These are phyloP conservation scores for Sporothrix globosa DNA, from an alignment of 2,329 filamentous ascomycete genomes.

Conservation along the genomic window DNA sequence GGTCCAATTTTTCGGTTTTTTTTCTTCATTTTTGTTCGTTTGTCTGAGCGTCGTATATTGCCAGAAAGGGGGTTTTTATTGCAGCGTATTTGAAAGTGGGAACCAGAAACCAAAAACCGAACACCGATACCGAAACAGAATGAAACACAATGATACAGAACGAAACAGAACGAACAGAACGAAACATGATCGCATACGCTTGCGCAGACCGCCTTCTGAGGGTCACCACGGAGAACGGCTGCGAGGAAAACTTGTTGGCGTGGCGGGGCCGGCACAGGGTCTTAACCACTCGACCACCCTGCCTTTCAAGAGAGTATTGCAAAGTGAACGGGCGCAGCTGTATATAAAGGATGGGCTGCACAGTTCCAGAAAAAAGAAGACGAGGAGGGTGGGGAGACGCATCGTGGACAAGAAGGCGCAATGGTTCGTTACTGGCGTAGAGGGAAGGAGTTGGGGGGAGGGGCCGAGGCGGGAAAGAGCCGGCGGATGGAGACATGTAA, in stretches of 20 bases:
- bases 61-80: neutral
- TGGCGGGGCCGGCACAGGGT: neutral
- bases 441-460: neutral
- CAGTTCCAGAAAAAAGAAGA: no score
- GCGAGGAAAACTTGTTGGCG: constrained; percentile 20
- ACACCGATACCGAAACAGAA: neutral
- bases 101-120: no score
- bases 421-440: neutral
- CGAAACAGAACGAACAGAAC: neutral
- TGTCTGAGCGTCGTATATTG: neutral
- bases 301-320: constrained; percentile 22
- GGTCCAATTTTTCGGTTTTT: no score
- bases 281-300: constrained; percentile 15
- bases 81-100: neutral
- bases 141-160: neutral
- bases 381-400: neutral
- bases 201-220: neutral
- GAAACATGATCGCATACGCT: neutral
- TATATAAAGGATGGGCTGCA: neutral
- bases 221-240: neutral
- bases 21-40: neutral
- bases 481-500: no score
- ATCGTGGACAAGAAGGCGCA: neutral
- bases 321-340: neutral
- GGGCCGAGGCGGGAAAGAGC: neutral